Evolutionary conservation across 2,329 filamentous ascomycete genomes (phyloP).

Genomic region (Drechslerella dactyloides): DNA sequence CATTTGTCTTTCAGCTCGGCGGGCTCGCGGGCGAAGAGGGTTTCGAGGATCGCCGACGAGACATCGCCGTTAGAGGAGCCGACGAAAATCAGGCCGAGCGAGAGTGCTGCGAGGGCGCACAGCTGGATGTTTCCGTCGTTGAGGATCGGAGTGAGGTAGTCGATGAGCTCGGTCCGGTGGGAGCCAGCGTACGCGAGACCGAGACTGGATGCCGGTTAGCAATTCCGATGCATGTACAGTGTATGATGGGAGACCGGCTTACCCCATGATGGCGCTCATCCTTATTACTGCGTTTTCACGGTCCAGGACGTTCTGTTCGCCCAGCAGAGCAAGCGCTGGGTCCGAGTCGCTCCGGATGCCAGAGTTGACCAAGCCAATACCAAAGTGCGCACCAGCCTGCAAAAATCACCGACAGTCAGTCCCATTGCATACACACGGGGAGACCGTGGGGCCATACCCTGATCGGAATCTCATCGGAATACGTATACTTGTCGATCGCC

Average conservation of each 20-base stretch:
- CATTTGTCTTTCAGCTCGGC: constrained; percentile 95
- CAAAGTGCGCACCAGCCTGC: constrained; percentile 87
- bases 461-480: constrained; percentile 80
- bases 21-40: constrained; percentile 85
- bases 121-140: constrained; percentile 92
- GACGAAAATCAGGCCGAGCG: constrained; percentile 88
- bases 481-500: constrained; percentile 93
- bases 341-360: constrained; percentile 89
- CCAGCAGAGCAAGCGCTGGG: constrained; percentile 83
- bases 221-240: neutral
- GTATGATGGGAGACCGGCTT: neutral
- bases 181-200: constrained; percentile 94
- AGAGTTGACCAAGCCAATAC: constrained; percentile 93
- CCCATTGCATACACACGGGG: neutral
- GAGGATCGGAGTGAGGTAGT: constrained; percentile 84
- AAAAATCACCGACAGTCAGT: constrained; percentile 12
- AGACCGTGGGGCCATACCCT: constrained; percentile 37
- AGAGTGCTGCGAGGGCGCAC: constrained; percentile 91
- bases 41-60: constrained; percentile 88
- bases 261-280: constrained; percentile 84
- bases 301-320: constrained; percentile 78
- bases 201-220: constrained; percentile 62
- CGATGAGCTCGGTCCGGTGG: constrained; percentile 86
- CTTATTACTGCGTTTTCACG: constrained; percentile 78
- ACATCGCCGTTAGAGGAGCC: constrained; percentile 91